Evolutionary conservation across 2,329 filamentous ascomycete species (phyloP).

Genomic region (Samsoniella hepiali): DNA sequence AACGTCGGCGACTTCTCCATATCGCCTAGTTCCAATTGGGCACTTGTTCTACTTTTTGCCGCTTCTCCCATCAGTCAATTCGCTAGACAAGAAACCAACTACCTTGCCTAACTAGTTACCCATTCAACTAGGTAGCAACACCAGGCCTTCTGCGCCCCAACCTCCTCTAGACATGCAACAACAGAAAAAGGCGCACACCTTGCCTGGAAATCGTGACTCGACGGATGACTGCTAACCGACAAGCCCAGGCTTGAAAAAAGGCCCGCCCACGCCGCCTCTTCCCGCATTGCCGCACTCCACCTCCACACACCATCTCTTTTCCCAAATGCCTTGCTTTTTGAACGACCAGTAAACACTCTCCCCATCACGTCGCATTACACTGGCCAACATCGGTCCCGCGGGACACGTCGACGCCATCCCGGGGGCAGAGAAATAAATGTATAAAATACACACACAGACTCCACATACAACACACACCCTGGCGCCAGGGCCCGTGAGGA

Average conservation of each 20-base stretch:
- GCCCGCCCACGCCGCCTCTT: not conserved
- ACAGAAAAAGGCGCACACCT: not conserved
- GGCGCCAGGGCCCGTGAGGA: too few species aligned
- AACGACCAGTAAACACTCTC: too few species aligned
- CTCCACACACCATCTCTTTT: not conserved
- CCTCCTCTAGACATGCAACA: not conserved
- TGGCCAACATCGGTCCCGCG: not conserved
- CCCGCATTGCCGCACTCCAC: not conserved
- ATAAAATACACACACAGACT: not conserved
- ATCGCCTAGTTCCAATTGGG: not conserved
- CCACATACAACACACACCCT: not conserved
- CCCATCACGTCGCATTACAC: not conserved
- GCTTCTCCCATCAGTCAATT: not conserved
- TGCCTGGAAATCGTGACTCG: not conserved
- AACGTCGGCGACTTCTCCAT: not conserved
- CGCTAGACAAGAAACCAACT: too few species aligned
- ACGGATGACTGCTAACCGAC: not conserved
- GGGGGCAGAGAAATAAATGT: not conserved
- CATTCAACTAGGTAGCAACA: not conserved
- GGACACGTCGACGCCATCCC: not conserved
- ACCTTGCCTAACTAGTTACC: not conserved
- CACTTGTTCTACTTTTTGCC: not conserved
- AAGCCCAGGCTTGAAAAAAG: not conserved
- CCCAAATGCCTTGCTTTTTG: too few species aligned
- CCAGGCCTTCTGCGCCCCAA: not conserved